Percentiles rank a stretch among this genome's conserved stretches.
Conservation (phyloP, 1,139 yeast species). For the Candida sp. region DNA sequence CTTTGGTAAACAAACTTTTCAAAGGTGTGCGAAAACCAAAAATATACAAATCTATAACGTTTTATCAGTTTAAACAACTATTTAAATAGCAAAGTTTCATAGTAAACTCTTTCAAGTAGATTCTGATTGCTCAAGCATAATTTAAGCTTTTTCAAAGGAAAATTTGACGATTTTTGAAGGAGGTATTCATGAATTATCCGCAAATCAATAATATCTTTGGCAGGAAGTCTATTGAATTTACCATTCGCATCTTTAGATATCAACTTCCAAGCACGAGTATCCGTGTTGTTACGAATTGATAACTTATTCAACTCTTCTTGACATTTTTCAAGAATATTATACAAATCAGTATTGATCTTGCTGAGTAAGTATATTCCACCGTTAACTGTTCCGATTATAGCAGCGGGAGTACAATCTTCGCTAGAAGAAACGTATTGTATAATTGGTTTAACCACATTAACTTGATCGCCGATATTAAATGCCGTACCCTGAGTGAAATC, state of each 20-base stretch:
- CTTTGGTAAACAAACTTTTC: background rate
- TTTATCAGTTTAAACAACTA: background rate
- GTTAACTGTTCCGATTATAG: conserved; percentile 31
- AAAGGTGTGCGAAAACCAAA: background rate
- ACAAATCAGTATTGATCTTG: background rate
- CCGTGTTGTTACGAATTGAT: background rate
- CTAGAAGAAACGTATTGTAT: conserved; percentile 1
- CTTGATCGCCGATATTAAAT: conserved; percentile 29
- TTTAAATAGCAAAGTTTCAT: background rate
- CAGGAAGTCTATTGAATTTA: background rate
- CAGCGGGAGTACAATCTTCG: conserved; percentile 8
- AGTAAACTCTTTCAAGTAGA: conserved; percentile 1
- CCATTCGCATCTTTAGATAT: conserved; percentile 9
- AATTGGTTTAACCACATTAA: conserved; percentile 20
- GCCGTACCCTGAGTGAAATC: conserved; percentile 10
- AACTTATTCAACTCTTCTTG: conserved; percentile 11
- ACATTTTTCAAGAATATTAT: conserved; percentile 10
- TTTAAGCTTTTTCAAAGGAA: background rate
- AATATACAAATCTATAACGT: background rate
- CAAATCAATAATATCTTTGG: conserved; percentile 13
- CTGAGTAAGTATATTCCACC: conserved; percentile 28
- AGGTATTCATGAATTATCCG: conserved; percentile 16
- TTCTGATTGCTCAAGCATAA: background rate
- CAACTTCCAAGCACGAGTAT: conserved; percentile 2
- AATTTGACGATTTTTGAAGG: background rate